Evolutionary conservation across 73 alveolate species (phyloP), one percentile per base, ranked within the genome.

Genomic region (Paramecium bursaria): DNA sequence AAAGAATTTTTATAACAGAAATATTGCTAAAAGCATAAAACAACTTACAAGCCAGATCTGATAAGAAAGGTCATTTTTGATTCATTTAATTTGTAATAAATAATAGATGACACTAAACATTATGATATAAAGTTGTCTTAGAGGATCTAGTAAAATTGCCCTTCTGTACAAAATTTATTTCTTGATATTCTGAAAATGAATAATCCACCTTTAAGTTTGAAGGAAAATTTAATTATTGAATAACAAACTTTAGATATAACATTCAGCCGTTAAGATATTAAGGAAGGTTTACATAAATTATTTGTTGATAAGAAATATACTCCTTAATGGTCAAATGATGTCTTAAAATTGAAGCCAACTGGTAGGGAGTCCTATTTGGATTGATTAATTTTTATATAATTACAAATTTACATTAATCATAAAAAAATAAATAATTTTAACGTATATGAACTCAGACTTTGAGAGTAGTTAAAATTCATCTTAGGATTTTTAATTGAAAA

Each of bases 221-320:
- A 42, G n/a, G 82, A 67, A 21, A 67, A 67, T 67, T 47, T 67
- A 6, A 33, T 30, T 11, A 14, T 67, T 35, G 82, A 67, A 67
- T 19, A 67, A 19, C n/a, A 23, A 3, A 19, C 44, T 14, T 35
- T 67, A 22, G 82, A 67, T 17, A 67, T 21, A 42, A 25, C 27
- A 19, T 22, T 14, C 44, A 11, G 1, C 9, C 17, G 82, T 21
- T 17, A 19, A 3, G 82, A 67, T 67, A 21, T 67, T 1, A 3
- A 39, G 15, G 61, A 67, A 42, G 82, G 82, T 21, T 27, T 67
- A 33, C 33, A n/a, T 39, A 42, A 44, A 15, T 67, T 39, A 67
- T 42, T 39, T 42, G 82, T 42, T 21, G 55, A 67, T 42, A 39
- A 14, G 22, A 15, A 17, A 13, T 42, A 67, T 42, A 44, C 1